phyloP scores from a whole-genome alignment of 345 rosid genomes.

The Salix viminalis region DNA sequence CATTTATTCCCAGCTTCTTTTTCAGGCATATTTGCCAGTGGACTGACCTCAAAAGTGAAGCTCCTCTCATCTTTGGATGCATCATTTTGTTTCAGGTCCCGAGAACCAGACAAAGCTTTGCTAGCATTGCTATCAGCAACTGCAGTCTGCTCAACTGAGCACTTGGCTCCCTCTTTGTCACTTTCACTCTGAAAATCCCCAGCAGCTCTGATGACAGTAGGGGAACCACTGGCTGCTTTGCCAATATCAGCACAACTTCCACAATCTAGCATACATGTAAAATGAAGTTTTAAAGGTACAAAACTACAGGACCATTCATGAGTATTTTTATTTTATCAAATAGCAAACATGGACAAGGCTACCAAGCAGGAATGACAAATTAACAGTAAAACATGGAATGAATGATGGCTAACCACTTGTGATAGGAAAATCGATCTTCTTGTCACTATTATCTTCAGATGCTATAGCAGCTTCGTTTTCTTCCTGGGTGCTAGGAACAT shows the following conservation, averaged over 20 bases:
- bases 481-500: slow-evolving; percentile 2
- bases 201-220: slow-evolving; percentile 32
- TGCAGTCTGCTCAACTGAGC: slow-evolving; percentile 30
- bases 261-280: slow-evolving; percentile 19
- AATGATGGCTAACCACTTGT: slow-evolving; percentile 23
- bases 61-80: slow-evolving; percentile 44
- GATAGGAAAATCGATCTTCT: slow-evolving; percentile 15
- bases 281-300: slow-evolving; percentile 29
- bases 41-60: slow-evolving; percentile 47
- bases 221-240: slow-evolving; percentile 39
- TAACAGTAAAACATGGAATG: background rate
- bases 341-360: background rate
- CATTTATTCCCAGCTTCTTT: slow-evolving; percentile 1
- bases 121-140: slow-evolving; percentile 21
- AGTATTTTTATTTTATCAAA: background rate
- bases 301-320: slow-evolving; percentile 23
- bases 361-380: background rate
- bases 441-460: slow-evolving; percentile 24
- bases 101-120: slow-evolving; percentile 24
- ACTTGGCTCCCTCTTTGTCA: slow-evolving; percentile 32
- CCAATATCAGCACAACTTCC: slow-evolving; percentile 34
- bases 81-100: slow-evolving; percentile 36
- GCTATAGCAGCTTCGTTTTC: slow-evolving; percentile 14
- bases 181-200: slow-evolving; percentile 39
- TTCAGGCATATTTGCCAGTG: slow-evolving; percentile 24